Evolutionary conservation across 352 stramenopile species (phyloP).

Genomic region (Blastocystis hominis): DNA sequence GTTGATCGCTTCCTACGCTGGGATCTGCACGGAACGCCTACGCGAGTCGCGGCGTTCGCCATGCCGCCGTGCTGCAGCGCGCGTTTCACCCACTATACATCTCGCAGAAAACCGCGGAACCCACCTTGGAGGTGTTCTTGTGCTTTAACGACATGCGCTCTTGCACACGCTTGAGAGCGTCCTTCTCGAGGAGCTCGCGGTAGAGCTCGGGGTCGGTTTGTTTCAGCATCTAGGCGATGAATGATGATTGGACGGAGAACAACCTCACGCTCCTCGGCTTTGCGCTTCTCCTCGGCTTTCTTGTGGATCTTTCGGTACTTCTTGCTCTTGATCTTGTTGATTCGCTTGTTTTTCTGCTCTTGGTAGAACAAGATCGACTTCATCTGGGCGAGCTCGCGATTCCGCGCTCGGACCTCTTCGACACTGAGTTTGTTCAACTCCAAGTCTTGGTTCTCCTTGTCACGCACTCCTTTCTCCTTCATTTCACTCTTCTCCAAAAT

Average conservation of each 20-base stretch:
- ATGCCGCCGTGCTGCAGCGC: slow-evolving; percentile 76
- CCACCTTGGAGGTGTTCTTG: slow-evolving; percentile 84
- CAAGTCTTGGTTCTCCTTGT: slow-evolving; percentile 27
- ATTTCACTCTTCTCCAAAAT: slow-evolving; percentile 52
- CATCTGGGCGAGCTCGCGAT: slow-evolving; percentile 84
- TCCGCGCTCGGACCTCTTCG: slow-evolving; percentile 66
- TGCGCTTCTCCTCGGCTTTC: slow-evolving; percentile 74
- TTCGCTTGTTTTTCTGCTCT: slow-evolving; percentile 88
- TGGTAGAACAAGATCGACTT: slow-evolving; percentile 93
- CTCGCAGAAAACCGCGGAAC: neutral
- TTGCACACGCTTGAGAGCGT: slow-evolving; percentile 79
- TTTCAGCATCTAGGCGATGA: neutral
- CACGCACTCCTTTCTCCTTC: slow-evolving; percentile 28
- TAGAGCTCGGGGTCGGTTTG: slow-evolving; percentile 64
- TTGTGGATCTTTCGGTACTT: slow-evolving; percentile 95
- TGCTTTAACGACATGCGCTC: slow-evolving; percentile 92
- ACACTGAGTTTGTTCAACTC: slow-evolving; percentile 34
- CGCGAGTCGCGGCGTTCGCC: slow-evolving; percentile 79
- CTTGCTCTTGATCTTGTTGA: slow-evolving; percentile 99
- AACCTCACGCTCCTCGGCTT: slow-evolving; percentile 74
- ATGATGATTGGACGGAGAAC: neutral
- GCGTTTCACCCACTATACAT: slow-evolving; percentile 78
- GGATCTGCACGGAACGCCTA: neutral
- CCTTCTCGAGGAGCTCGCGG: slow-evolving; percentile 68
- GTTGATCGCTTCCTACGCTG: slow-evolving; percentile 68